phyloP scores from a whole-genome alignment of 805 yeast species.

The Ogataea degrootiae region DNA sequence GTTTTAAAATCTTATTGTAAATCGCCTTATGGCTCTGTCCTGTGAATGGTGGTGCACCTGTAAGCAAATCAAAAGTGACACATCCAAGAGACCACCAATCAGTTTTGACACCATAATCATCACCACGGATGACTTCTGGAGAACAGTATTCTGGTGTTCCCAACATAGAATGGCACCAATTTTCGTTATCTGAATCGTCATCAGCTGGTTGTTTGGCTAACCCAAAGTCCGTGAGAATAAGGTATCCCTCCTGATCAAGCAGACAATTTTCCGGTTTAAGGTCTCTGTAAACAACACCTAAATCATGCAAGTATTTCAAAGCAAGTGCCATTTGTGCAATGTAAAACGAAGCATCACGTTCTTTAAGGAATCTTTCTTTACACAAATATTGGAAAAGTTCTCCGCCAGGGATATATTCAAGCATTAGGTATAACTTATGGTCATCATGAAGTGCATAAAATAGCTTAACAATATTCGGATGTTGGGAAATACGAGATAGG shows the following conservation, averaged over 20 bases:
- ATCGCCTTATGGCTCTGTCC: slow-evolving; percentile 73
- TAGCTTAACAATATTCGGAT: slow-evolving; percentile 77
- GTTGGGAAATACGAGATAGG: slow-evolving; percentile 55
- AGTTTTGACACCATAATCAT: slow-evolving; percentile 68
- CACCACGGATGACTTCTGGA: slow-evolving; percentile 77
- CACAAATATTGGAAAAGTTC: slow-evolving; percentile 67
- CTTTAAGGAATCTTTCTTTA: slow-evolving; percentile 39
- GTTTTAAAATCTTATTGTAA: slow-evolving; percentile 62
- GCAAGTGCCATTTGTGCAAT: slow-evolving; percentile 80
- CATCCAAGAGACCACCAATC: slow-evolving; percentile 93
- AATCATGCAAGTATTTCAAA: slow-evolving; percentile 61
- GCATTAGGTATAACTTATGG: slow-evolving; percentile 61
- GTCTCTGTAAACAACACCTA: slow-evolving; percentile 83
- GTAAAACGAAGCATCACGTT: slow-evolving; percentile 64
- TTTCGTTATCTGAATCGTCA: slow-evolving; percentile 28
- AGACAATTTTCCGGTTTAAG: slow-evolving; percentile 87
- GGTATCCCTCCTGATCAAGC: slow-evolving; percentile 67
- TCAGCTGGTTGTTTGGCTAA: slow-evolving; percentile 45
- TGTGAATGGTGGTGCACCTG: slow-evolving; percentile 83
- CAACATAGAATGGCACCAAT: slow-evolving; percentile 52
- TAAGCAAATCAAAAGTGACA: slow-evolving; percentile 68
- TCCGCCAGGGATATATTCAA: slow-evolving; percentile 90
- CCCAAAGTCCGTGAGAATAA: slow-evolving; percentile 84
- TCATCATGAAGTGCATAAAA: slow-evolving; percentile 81
- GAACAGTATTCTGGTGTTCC: slow-evolving; percentile 87